A percentile compares a stretch with the other conserved stretches of the same genome.
Evolutionary conservation across 371 early-diverging fungal genomes (phyloP).

Genomic region (Saksenaea oblongispora): DNA sequence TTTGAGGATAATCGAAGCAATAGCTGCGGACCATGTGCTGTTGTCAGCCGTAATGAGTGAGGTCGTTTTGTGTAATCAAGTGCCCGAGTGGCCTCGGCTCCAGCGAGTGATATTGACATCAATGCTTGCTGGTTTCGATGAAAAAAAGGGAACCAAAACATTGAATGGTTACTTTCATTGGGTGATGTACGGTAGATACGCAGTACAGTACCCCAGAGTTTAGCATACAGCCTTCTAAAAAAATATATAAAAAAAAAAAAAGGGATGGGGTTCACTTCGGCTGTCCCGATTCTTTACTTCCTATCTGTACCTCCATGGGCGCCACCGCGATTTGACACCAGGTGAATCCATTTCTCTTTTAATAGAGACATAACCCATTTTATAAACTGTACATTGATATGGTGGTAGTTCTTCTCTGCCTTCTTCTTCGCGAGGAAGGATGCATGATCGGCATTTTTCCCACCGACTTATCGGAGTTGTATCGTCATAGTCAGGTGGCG

Average conservation of each 20-base stretch:
- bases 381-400: slow-evolving; percentile 46
- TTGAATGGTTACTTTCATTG: slow-evolving; percentile 3
- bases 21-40: slow-evolving; percentile 43
- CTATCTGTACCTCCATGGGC: slow-evolving; percentile 42
- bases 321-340: slow-evolving; percentile 28
- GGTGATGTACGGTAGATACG: slow-evolving; percentile 40
- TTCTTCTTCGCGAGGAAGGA: slow-evolving; percentile 37
- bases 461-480: slow-evolving; percentile 21
- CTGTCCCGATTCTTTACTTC: neutral
- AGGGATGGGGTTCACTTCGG: neutral
- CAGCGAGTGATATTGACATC: slow-evolving; percentile 29
- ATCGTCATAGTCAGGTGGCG: slow-evolving; percentile 24
- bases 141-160: slow-evolving; percentile 12
- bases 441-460: slow-evolving; percentile 37
- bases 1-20: slow-evolving; percentile 34
- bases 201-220: slow-evolving; percentile 48
- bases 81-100: slow-evolving; percentile 46
- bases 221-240: slow-evolving; percentile 40
- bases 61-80: slow-evolving; percentile 47
- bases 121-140: slow-evolving; percentile 32
- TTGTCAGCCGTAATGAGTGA: slow-evolving; percentile 35
- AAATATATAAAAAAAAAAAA: neutral
- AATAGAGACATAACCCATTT: slow-evolving; percentile 49
- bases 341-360: slow-evolving; percentile 47
- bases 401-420: slow-evolving; percentile 40